Evolutionary conservation across 1,139 yeast genomes (phyloP).

Genomic region (Debaryomycetaceae sp.): DNA sequence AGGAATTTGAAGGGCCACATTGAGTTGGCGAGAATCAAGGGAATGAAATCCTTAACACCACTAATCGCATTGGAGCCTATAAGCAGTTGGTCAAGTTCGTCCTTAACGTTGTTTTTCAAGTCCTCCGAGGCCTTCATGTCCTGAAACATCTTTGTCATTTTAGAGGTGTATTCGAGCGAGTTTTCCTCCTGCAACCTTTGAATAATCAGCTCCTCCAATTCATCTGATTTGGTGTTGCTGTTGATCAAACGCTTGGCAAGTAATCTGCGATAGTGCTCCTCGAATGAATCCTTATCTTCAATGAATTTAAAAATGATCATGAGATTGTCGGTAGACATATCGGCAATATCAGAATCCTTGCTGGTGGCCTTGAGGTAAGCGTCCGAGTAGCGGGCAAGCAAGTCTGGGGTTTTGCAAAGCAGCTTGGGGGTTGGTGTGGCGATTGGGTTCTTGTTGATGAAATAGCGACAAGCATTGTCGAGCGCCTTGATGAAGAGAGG

Average conservation of each 20-base stretch:
- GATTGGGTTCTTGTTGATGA: conserved; percentile 77
- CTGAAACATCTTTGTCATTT: conserved; percentile 93
- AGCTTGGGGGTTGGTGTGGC: conserved; percentile 59
- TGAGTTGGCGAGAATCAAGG: conserved; percentile 77
- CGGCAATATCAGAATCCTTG: conserved; percentile 63
- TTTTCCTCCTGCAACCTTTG: conserved; percentile 86
- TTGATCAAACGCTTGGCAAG: conserved; percentile 86
- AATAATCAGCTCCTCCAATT: conserved; percentile 81
- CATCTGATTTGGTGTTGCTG: conserved; percentile 77
- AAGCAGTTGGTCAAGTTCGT: conserved; percentile 25
- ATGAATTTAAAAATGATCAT: conserved; percentile 85
- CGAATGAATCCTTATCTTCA: conserved; percentile 94
- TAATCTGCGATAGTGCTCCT: conserved; percentile 84
- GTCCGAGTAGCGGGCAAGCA: conserved; percentile 87
- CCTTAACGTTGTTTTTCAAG: conserved; percentile 63
- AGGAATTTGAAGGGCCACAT: conserved; percentile 77
- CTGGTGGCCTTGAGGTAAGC: conserved; percentile 71
- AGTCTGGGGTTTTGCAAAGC: conserved; percentile 75
- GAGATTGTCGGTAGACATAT: conserved; percentile 78
- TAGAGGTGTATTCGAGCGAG: conserved; percentile 88
- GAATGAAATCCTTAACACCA: conserved; percentile 60
- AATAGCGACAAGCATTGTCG: conserved; percentile 82
- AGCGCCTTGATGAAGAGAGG: conserved; percentile 81
- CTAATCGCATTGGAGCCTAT: conserved; percentile 22
- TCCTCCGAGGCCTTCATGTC: conserved; percentile 88